phyloP scores from a whole-genome alignment of 331 rosid species.

The Malus hybrid region DNA sequence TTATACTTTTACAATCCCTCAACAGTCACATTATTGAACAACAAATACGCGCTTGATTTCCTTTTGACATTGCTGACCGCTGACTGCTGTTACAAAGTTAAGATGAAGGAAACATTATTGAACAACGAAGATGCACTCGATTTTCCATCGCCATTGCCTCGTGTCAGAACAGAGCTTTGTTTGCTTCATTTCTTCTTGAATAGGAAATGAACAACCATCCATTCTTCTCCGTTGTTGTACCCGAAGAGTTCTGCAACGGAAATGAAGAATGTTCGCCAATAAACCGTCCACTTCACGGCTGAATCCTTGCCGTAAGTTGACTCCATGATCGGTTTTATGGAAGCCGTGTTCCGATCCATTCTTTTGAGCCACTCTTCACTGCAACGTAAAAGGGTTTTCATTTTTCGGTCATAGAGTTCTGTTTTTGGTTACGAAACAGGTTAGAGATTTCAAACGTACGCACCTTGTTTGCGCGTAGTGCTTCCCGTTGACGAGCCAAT shows the following conservation, averaged over 20 bases:
- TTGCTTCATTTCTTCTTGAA: conserved; percentile 56
- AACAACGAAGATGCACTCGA: not conserved
- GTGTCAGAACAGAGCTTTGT: not conserved
- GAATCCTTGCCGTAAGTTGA: conserved; percentile 79
- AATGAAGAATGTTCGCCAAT: conserved; percentile 91
- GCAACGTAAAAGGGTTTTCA: conserved; percentile 15
- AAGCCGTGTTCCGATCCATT: conserved; percentile 48
- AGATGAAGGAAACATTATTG: not conserved
- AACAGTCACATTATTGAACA: not conserved
- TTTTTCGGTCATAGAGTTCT: not conserved
- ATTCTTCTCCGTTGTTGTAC: conserved; percentile 84
- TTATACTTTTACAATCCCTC: not conserved
- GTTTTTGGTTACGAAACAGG: not conserved
- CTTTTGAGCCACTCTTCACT: conserved; percentile 98
- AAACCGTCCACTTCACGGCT: conserved; percentile 83
- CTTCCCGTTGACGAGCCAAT: conserved; percentile 87
- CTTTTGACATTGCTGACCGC: not conserved
- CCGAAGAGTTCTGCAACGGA: conserved; percentile 85
- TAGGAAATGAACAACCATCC: conserved; percentile 77
- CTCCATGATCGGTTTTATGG: conserved; percentile 72
- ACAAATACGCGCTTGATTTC: not conserved
- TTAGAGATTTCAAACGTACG: conserved; percentile 17
- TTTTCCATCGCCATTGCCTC: not conserved
- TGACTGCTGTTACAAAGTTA: not conserved
- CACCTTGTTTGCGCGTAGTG: conserved; percentile 78